Evolutionary conservation across 306 rosid genomes (phyloP), one percentile per base, ranked within the genome.

Genomic region (Fagus crenata): DNA sequence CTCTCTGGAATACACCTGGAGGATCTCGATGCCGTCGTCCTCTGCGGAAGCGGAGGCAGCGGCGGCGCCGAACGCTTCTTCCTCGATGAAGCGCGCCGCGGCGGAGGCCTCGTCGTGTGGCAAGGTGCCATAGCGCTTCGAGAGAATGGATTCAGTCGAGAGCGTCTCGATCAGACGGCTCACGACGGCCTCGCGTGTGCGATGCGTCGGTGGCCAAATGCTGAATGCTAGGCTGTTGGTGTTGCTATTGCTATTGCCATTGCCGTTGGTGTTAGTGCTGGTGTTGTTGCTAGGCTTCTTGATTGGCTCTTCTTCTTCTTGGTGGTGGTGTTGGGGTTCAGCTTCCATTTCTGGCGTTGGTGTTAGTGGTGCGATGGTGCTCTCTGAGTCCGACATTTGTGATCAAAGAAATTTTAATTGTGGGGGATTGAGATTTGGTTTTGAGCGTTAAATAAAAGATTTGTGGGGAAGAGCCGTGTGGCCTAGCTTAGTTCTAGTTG

Each of bases 141-240:
- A 96, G 81, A 96, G 98, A 75, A 93, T 89, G 49, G 97, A 92
- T 8, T 91, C 84, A 43, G 90, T 81, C n/a, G 92, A 86, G 14
- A 96, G 90, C 59, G 97, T 92, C 83, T 92, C 98, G 69, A 88
- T 85, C 32, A 96, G 72, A 75, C 97, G 99, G 36, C 69, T 75
- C 72, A 87, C 81, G 75, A 96, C 97, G 55, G 98, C 98, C 5
- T 91, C 92, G 76, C 99, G 99, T 6, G 99, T 96, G 75, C 91
- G 93, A 77, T 96, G 89, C 6, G 98, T 81, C 49, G 99, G 98
- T 2, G 99, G 99, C 99, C 99, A 96, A 4, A 96, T 85, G 90
- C 88, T 91, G 87, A 92, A 92, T 49, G 86, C 35, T 80, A 78
- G 22, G 61, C 70, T 75, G 63, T 71, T 69, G n/a, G 84, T 76